A percentile compares a stretch with the other conserved stretches of the same genome.
Conservation (phyloP, 345 rosid genomes). For the Eucalyptus pumila region DNA sequence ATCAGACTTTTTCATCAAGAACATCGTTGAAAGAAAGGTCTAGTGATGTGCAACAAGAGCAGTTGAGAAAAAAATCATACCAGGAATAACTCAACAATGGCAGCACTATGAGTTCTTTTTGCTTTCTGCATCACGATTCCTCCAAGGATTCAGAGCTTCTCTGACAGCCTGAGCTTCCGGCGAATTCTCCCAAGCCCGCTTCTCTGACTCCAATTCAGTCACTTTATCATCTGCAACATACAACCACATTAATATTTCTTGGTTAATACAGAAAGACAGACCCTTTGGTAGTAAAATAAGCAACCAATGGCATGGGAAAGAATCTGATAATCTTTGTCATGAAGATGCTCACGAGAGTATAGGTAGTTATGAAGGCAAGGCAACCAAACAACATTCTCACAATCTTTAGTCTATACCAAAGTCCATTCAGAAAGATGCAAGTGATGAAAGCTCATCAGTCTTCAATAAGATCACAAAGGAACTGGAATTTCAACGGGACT, state of each 20-base stretch:
- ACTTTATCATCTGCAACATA: conserved; percentile 58
- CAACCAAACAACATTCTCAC: background rate
- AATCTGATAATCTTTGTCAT: background rate
- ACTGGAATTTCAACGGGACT: background rate
- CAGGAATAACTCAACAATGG: background rate
- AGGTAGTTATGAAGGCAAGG: background rate
- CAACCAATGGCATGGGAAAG: background rate
- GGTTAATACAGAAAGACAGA: background rate
- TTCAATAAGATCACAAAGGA: background rate
- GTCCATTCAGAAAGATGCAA: background rate
- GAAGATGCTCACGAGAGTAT: background rate
- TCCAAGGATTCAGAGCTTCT: conserved; percentile 90
- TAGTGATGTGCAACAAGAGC: background rate
- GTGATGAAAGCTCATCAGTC: background rate
- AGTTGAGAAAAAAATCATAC: background rate
- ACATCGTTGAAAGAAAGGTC: background rate
- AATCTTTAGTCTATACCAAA: background rate
- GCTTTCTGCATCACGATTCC: conserved; percentile 34
- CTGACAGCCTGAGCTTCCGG: conserved; percentile 66
- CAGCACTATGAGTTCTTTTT: conserved; percentile 14
- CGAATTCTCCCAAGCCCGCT: conserved; percentile 63
- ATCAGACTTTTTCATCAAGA: background rate
- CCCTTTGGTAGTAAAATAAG: background rate
- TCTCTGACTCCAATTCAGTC: conserved; percentile 74
- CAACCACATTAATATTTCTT: background rate